Base-by-base conservation (phyloP, 176 grass and related monocot species). In the Saccharum spontaneum region DNA sequence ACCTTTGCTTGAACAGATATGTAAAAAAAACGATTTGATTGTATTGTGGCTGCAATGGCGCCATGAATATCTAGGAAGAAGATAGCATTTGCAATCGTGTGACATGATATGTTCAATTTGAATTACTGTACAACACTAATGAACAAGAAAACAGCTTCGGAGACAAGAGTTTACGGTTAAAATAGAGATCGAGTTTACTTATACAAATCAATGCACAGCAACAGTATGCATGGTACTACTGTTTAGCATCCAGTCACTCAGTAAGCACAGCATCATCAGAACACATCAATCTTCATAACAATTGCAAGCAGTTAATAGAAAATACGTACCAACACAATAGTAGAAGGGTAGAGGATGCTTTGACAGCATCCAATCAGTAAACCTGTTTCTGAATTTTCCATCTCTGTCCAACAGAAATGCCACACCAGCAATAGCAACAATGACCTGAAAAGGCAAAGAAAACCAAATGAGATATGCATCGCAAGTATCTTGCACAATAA, bases 331-430 rank as follows among this genome's bases (percentile, higher is more conserved):
- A 71, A 91, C 88, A 77, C 94, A 91, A 69, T 97, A 97, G 70
- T 97, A 97, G 73, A 97, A 97, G 54, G 91, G 89, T 36, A 97
- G 67, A 0, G 94, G 94, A 86, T 97, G 91, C 74, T 91, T 97
- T 37, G 94, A 97, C 33, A 97, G 87, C 75, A 97, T 71, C 45
- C 65, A 91, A 85, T 90, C 89, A 71, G 65, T 71, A 88, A 97
- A 97, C 22, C 87, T 94, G 60, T 92, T 91, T 75, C 91, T 93
- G 71, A 97, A 94, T 18, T 80, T 77, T 50, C 91, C 94, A 62
- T 97, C 86, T 84, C 33, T 90, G 73, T 97, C 94, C 83, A 91
- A 81, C 41, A 90, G 83, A 78, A 88, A 97, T 30, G 82, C 87
- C 85, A 90, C 34, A 73, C 91, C 89, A 82, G 89, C 91, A 86